Base-by-base conservation (phyloP, 2,329 filamentous ascomycete genomes). In the Paracoccidioides brasiliensis region DNA sequence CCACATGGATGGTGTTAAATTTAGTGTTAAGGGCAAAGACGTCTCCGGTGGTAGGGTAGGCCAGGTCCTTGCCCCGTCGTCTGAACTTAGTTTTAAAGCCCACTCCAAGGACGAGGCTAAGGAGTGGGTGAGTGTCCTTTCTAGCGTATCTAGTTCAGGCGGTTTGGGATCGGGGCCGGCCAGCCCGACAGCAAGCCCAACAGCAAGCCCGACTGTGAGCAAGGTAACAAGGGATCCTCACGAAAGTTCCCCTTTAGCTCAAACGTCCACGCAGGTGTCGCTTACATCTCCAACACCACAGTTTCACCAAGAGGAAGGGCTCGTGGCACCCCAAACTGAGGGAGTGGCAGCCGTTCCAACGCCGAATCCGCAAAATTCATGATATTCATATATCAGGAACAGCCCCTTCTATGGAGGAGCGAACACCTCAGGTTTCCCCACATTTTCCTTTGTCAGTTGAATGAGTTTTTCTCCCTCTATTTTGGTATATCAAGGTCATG, bases 21-120 rank as follows among this genome's bases (percentile, higher is more conserved):
- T 98, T 78, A 88, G 83, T 66, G 79, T 98, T 70, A 95, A 95
- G 76, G 93, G 93, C 70, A 97, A 97, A 72, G 90, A 98, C 68
- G 82, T 85, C 56, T 85, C 84, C 65, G 86, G 87, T 67, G 77
- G 79, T 58, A 86, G 85, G 60, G 74, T 96, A 60, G 84, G 85
- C 65, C 86, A 84, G 74, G 91, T 89, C 67, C 80, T 96, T 61
- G 81, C 85, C 50, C 88, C 90, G 61, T 81, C 74, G 32, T 83
- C 88, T 43, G 91, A 97, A 71, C 78, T 94, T 41, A 75, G 79
- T 35, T 96, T 96, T 81, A 94, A 94, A 74, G 90, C 90, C 0
- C 85, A 90, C 70, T 89, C 86, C 0, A 70, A 88, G 2, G 77
- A 80, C 33, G 89, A 95, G 60, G 90, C 91, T 0, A 77, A 85